A percentile compares a stretch with the other conserved stretches of the same genome.
These are phyloP conservation scores for Mycocentrospora acerina DNA, from an alignment of 2,329 filamentous ascomycete genomes.

Conservation along the genomic window DNA sequence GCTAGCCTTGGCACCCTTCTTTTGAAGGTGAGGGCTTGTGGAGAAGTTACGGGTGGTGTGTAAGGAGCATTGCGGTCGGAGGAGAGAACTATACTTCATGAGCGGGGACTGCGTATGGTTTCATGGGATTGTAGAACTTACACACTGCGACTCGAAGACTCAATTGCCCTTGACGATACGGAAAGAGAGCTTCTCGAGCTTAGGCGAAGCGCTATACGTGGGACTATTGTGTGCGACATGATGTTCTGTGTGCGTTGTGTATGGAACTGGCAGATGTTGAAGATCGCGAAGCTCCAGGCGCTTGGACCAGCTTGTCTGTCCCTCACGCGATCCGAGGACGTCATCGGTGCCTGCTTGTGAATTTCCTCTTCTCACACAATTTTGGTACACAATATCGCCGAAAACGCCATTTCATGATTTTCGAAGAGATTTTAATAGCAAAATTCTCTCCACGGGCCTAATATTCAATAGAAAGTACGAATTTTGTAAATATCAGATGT, in stretches of 20 bases:
- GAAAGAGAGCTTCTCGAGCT: slow-evolving; percentile 16
- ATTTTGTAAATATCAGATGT: too few species aligned
- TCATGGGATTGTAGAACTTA: slow-evolving; percentile 14
- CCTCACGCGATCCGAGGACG: too few species aligned
- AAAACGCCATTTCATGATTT: too few species aligned
- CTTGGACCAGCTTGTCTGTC: too few species aligned
- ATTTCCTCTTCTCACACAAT: too few species aligned
- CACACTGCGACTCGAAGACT: slow-evolving; percentile 24
- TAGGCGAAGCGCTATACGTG: slow-evolving; percentile 22
- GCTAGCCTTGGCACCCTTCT: slow-evolving; percentile 58
- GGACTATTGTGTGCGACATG: slow-evolving; percentile 30
- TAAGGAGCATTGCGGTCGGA: slow-evolving; percentile 11
- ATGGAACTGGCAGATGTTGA: too few species aligned
- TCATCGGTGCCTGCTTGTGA: too few species aligned
- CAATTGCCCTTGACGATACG: slow-evolving; percentile 21
- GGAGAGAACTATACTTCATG: slow-evolving; percentile 8
- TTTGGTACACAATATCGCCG: too few species aligned
- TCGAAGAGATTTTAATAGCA: too few species aligned
- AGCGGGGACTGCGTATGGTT: background rate
- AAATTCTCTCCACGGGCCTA: too few species aligned
- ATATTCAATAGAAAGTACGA: too few species aligned
- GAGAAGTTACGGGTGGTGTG: slow-evolving; percentile 42
- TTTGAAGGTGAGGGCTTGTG: slow-evolving; percentile 45
- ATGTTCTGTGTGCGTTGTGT: background rate
- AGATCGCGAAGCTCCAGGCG: too few species aligned